Conservation (phyloP, 2,329 filamentous ascomycete genomes). For the Hymenoscyphus infarciens region DNA sequence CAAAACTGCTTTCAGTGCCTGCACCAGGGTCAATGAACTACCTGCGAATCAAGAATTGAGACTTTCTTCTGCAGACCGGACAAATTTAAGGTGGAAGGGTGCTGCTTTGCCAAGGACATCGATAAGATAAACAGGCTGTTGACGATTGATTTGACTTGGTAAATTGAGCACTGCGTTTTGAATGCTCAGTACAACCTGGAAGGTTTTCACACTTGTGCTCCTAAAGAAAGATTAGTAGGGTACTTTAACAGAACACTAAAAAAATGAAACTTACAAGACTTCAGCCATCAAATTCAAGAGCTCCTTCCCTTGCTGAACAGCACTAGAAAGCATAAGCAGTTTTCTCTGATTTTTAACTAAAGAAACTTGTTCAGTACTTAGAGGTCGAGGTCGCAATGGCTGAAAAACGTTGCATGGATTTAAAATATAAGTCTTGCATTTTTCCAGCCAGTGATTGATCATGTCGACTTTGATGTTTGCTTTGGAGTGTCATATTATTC, state of each 20-base stretch:
- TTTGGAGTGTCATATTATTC: not conserved
- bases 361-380: not conserved
- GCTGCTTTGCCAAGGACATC: conserved; percentile 30
- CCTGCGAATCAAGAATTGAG: too few species aligned
- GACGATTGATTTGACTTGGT: conserved; percentile 31
- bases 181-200: conserved; percentile 25
- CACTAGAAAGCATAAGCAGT: not conserved
- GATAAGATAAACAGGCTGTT: conserved; percentile 34
- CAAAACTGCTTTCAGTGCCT: conserved; percentile 31
- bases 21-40: too few species aligned
- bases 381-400: not conserved
- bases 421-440: conserved; percentile 23
- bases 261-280: conserved; percentile 19
- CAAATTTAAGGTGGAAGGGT: conserved; percentile 35
- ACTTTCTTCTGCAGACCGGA: conserved; percentile 30
- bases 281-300: conserved; percentile 14
- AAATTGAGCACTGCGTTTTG: conserved; percentile 25
- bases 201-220: conserved; percentile 27
- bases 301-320: conserved; percentile 12
- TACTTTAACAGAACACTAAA: too few species aligned
- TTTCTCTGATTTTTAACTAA: not conserved
- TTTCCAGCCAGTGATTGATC: not conserved
- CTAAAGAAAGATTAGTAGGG: not conserved
- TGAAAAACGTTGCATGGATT: conserved; percentile 20
- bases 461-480: not conserved